Evolutionary conservation across 2,329 filamentous ascomycete genomes (phyloP), one percentile per base, ranked within the genome.

Genomic region (Lachnellula hyalina): DNA sequence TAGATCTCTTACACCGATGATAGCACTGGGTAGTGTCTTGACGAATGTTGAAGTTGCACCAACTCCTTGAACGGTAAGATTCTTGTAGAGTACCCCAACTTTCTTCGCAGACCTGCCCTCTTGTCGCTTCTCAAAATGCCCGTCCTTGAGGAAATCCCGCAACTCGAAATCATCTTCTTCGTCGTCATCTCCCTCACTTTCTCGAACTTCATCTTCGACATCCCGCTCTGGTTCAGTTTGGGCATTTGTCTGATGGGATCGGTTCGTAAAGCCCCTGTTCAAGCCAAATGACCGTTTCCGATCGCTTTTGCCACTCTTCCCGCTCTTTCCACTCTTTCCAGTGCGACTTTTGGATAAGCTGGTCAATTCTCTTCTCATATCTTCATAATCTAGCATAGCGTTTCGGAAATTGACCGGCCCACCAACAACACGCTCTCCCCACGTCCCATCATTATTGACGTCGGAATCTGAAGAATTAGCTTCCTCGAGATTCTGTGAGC

Each of bases 61-160:
- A 7, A 85, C 73, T 17, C 89, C 89, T 68, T 87, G 85, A 28
- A 93, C 89, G 0, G 83, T 90, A 49, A 93, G 75, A 62, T 89
- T 79, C 70, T 86, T 89, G 75, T 86, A 93, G 1, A 90, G 74
- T 1, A 93, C 86, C 2, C 89, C 89, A 11, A 93, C 82, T 64
- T 85, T 88, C 73, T 93, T 94, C 11, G 85, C 80, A 0, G 88
- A 86, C 36, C 77, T 75, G 5, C 83, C 85, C 32, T 84, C 79
- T 2, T 81, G 82, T 12, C 86, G 79, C 67, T 87, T 89, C 71
- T 91, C 89, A 56, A 91, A 85, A 63, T 88, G 85, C 1, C 88
- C 88, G 56, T 89, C 83, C 47, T 82, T 80, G 71, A 92, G 81
- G 66, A 92, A 92, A 12, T 83, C 74, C 35, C 79, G 80, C 1